These are phyloP conservation scores for Geotrichum siamense DNA, from an alignment of 1,139 yeast species.

Conservation along the genomic window DNA sequence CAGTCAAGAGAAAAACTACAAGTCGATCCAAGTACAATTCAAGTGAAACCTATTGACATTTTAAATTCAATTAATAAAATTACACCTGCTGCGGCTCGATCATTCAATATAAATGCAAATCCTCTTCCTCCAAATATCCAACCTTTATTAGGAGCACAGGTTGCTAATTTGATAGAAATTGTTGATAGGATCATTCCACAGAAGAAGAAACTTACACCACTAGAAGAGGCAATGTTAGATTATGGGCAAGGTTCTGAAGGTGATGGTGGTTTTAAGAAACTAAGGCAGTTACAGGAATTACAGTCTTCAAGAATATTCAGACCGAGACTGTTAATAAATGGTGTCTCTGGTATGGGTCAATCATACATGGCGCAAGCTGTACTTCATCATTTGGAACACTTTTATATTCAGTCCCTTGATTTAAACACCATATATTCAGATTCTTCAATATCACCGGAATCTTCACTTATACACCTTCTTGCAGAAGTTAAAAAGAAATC, in stretches of 20 bases:
- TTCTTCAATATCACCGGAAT: conserved; percentile 75
- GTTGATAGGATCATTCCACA: conserved; percentile 59
- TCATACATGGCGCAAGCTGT: conserved; percentile 83
- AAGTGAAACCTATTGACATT: conserved; percentile 78
- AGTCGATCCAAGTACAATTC: conserved; percentile 63
- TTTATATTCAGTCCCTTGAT: conserved; percentile 80
- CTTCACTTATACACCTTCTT: conserved; percentile 74
- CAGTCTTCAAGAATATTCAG: conserved; percentile 64
- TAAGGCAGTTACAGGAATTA: conserved; percentile 52
- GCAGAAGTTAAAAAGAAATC: conserved; percentile 85
- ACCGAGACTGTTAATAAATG: conserved; percentile 72
- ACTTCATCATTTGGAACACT: conserved; percentile 81
- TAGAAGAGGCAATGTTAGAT: conserved; percentile 64
- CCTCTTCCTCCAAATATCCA: conserved; percentile 70
- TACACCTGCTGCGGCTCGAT: conserved; percentile 85
- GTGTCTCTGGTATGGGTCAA: conserved; percentile 78
- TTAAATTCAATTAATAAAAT: conserved; percentile 79
- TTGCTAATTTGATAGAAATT: conserved; percentile 43
- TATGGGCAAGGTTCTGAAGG: conserved; percentile 39
- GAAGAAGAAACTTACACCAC: conserved; percentile 47
- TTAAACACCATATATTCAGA: conserved; percentile 73
- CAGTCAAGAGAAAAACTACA: conserved; percentile 61
- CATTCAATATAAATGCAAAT: conserved; percentile 46
- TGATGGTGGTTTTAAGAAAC: conserved; percentile 61
- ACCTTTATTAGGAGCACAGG: conserved; percentile 51